A percentile compares a stretch with the other conserved stretches of the same genome.
Evolutionary conservation across 345 rosid genomes (phyloP).

Genomic region (Eucalyptus decipiens): DNA sequence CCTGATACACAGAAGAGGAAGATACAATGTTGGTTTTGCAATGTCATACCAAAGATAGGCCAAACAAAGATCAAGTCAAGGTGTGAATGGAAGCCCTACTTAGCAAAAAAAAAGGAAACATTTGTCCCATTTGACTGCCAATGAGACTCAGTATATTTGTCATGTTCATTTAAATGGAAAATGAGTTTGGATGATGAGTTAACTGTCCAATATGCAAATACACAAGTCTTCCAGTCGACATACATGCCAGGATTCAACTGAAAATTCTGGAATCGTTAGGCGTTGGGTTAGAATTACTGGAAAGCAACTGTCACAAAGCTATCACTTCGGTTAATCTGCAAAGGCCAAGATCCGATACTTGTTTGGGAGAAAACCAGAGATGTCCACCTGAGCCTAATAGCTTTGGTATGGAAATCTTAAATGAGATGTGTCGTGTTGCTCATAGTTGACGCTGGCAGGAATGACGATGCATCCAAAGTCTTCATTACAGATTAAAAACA

Average conservation of each 20-base stretch:
- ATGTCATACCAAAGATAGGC: not conserved
- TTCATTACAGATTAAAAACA: constrained; percentile 66
- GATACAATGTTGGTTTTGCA: not conserved
- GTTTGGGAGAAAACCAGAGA: not conserved
- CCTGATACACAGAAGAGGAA: constrained; percentile 2
- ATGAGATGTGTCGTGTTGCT: not conserved
- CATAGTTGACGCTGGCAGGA: not conserved
- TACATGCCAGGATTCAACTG: constrained; percentile 49
- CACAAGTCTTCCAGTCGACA: constrained; percentile 30
- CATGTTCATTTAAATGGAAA: not conserved
- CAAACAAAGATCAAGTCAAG: not conserved
- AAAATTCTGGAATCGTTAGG: not conserved
- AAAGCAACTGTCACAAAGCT: not conserved
- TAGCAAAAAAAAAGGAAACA: not conserved
- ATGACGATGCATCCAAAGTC: constrained; percentile 42
- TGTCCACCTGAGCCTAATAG: not conserved
- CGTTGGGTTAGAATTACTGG: not conserved
- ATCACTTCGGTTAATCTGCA: not conserved
- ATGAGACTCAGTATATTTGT: not conserved
- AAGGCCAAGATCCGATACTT: not conserved
- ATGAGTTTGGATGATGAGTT: not conserved
- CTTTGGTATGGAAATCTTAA: not conserved
- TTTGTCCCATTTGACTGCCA: not conserved
- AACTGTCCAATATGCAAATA: constrained; percentile 43
- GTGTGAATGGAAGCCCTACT: not conserved